These are phyloP conservation scores for Handroanthus guayacan DNA, from an alignment of 257 asterid species.

Conservation along the genomic window DNA sequence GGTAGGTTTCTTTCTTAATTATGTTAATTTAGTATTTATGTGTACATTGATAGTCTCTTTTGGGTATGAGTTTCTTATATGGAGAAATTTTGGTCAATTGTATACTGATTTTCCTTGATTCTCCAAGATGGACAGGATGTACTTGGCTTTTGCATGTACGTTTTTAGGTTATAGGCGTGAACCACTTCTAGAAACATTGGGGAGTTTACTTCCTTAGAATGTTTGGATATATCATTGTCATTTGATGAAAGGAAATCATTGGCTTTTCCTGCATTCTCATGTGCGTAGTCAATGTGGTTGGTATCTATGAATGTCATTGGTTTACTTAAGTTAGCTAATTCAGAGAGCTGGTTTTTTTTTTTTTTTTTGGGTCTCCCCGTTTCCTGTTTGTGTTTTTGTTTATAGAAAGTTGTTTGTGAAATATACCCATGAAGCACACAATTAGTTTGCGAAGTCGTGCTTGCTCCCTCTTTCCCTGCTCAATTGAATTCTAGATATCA, in stretches of 20 bases:
- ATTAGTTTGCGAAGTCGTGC: not conserved
- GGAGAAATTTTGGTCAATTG: slow-evolving; percentile 8
- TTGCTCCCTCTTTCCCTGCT: not conserved
- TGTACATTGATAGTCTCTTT: not conserved
- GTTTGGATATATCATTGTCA: not conserved
- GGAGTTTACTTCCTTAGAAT: not conserved
- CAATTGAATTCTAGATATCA: not conserved
- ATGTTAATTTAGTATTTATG: slow-evolving; percentile 37
- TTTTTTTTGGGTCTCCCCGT: too few species aligned
- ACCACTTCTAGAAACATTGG: not conserved
- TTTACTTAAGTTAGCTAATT: not conserved
- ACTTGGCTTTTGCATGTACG: not conserved
- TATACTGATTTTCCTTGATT: slow-evolving; percentile 1
- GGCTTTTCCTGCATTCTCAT: not conserved
- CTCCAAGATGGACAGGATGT: not conserved
- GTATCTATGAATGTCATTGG: not conserved
- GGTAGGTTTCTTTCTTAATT: slow-evolving; percentile 49
- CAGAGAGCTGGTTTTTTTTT: too few species aligned
- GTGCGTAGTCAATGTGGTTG: not conserved
- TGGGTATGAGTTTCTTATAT: not conserved
- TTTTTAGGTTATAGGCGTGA: not conserved
- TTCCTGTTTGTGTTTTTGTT: not conserved
- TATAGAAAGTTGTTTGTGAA: not conserved
- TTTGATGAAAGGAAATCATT: not conserved
- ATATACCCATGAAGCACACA: not conserved